phyloP scores from a whole-genome alignment of 257 asterid genomes.

The Cordia subcordata region DNA sequence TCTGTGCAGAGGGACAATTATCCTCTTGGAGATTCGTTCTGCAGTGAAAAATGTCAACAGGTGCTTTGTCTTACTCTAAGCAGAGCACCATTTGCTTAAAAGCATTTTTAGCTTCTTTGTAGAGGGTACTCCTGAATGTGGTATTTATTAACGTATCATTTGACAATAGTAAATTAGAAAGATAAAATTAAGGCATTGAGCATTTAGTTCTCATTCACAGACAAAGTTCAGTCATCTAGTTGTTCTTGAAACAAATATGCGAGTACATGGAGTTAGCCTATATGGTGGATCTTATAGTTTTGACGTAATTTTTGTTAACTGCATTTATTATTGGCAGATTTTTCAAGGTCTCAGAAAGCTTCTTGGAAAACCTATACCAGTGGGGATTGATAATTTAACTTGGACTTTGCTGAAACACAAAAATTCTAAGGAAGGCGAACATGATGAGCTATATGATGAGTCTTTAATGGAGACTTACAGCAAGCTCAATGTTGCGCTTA shows the following conservation, averaged over 20 bases:
- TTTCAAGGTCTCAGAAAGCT: conserved; percentile 44
- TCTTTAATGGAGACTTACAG: conserved; percentile 41
- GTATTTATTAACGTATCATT: too few relatives aligned
- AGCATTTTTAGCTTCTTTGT: neutral
- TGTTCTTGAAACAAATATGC: too few relatives aligned
- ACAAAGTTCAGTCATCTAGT: too few relatives aligned
- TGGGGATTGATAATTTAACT: conserved; percentile 48
- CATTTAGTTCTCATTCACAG: too few relatives aligned
- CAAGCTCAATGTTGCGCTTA: conserved; percentile 71
- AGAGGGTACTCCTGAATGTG: neutral
- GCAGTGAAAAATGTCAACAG: conserved; percentile 61
- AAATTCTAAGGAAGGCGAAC: conserved; percentile 27
- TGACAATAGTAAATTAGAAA: too few relatives aligned
- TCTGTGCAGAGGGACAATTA: conserved; percentile 16
- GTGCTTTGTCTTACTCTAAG: conserved; percentile 26
- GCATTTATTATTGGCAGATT: conserved; percentile 43
- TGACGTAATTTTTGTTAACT: neutral
- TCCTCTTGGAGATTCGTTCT: conserved; percentile 60
- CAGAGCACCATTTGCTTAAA: neutral
- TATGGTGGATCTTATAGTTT: neutral
- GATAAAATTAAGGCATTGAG: too few relatives aligned
- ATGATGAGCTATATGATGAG: conserved; percentile 30
- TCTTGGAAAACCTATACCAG: conserved; percentile 54
- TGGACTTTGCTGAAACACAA: conserved; percentile 67
- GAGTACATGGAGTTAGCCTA: too few relatives aligned